Base-by-base conservation (phyloP, 1,284 basidiomycete species). In the Chiua sp. region DNA sequence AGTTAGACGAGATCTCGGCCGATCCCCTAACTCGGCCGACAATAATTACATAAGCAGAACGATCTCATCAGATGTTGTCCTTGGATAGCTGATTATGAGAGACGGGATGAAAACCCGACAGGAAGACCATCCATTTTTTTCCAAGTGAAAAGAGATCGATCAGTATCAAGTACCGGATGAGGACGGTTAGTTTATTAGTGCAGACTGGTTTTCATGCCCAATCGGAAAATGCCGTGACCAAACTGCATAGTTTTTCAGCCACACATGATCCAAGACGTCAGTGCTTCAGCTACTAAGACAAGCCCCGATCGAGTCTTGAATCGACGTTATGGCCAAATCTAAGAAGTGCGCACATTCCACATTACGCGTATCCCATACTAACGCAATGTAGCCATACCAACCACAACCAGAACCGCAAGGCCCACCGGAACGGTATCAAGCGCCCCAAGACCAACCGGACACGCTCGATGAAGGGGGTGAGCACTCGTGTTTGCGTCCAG, bases 381-480 rank as follows among this genome's bases (percentile, higher is more conserved):
- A 71, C 55, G 46, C 59, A 33, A 46, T 5, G 55, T 63, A 93
- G 91, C 73, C 90, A 92, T 77, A 91, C 90, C 73, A 93, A 92
- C 80, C 95, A 97, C 87, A 97, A 97, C 86, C 95, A 97, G 84
- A 92, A 72, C 84, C 85, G 86, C 79, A 96, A 95, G 87, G 95
- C 97, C 72, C 97, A 99, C 87, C 89, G 92, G 68, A 99, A 99
- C 84, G 97, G 95, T 77, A 96, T 97, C 83, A 94, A 91, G 82
- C 87, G 83, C 78, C 90, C 92, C 59, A 81, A 85, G 78, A 86
- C 87, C 66, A 84, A 88, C 78, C 78, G 90, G 75, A 90, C 93
- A 75, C 87, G 91, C 66, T 96, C 93, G 60, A 77, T 94, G 82
- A 95, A 90, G 82, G 96, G 96, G 86, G 97, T 94, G 84, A 68